phyloP scores from a whole-genome alignment of 1,139 yeast species.

The Scheffersomyces stambukii region DNA sequence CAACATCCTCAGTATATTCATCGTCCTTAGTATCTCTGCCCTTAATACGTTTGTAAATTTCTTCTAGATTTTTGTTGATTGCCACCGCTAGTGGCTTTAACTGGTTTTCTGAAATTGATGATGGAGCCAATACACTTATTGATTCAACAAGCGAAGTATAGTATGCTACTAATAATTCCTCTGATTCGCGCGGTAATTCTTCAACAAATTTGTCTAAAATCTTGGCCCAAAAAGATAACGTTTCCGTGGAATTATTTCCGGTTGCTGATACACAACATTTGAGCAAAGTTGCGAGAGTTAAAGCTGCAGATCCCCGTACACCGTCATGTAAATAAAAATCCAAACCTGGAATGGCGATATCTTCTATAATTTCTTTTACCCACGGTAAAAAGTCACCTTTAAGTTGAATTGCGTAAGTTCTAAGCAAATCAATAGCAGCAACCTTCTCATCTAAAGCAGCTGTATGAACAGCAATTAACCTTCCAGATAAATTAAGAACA shows the following conservation, averaged over 20 bases:
- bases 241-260: conserved; percentile 52
- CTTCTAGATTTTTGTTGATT: conserved; percentile 58
- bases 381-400: conserved; percentile 81
- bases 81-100: conserved; percentile 56
- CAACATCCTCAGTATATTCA: conserved; percentile 66
- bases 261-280: conserved; percentile 64
- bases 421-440: conserved; percentile 81
- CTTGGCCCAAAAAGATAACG: conserved; percentile 66
- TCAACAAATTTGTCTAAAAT: conserved; percentile 66
- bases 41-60: conserved; percentile 67
- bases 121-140: conserved; percentile 62
- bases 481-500: conserved; percentile 85
- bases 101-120: conserved; percentile 55
- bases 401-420: conserved; percentile 83
- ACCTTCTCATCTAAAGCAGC: conserved; percentile 90
- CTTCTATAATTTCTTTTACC: conserved; percentile 72
- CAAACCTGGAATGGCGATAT: conserved; percentile 81
- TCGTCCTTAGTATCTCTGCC: conserved; percentile 69
- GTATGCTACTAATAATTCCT: conserved; percentile 76
- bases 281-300: conserved; percentile 74
- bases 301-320: conserved; percentile 86
- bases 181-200: conserved; percentile 73
- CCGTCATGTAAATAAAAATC: conserved; percentile 93
- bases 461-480: conserved; percentile 91
- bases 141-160: conserved; percentile 71